Conservation (phyloP, 2,329 filamentous ascomycete genomes). For the Xenoacremonium recifei region DNA sequence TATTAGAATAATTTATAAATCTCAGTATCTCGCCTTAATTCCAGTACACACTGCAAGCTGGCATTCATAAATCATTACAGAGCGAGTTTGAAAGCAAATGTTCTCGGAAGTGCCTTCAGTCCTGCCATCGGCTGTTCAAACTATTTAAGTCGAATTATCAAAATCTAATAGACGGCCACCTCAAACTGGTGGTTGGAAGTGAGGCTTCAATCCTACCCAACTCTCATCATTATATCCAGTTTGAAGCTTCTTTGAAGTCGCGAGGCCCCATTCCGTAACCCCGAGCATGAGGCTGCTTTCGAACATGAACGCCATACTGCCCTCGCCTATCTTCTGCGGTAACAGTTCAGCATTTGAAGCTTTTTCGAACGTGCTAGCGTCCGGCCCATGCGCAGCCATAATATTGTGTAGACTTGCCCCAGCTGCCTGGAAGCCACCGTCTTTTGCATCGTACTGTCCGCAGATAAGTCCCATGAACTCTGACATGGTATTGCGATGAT, state of each 20-base stretch:
- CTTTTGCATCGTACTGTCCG: constrained; percentile 62
- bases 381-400: constrained; percentile 67
- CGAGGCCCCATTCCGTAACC: constrained; percentile 67
- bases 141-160: too few relatives aligned
- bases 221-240: constrained; percentile 73
- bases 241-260: constrained; percentile 58
- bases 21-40: too few relatives aligned
- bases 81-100: too few relatives aligned
- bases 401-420: constrained; percentile 65
- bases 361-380: constrained; percentile 54
- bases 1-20: too few relatives aligned
- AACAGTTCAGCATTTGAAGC: constrained; percentile 53
- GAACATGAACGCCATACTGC: constrained; percentile 69
- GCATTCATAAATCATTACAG: too few relatives aligned
- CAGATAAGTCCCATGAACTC: constrained; percentile 63
- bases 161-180: too few relatives aligned
- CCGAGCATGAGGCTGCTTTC: constrained; percentile 69
- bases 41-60: too few relatives aligned
- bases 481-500: constrained; percentile 67
- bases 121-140: too few relatives aligned
- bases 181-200: not conserved
- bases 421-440: constrained; percentile 56
- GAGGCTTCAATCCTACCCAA: constrained; percentile 50
- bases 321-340: constrained; percentile 57
- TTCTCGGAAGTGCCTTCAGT: too few relatives aligned